Conservation (phyloP, 805 yeast genomes). For the Yarrowia sp. region DNA sequence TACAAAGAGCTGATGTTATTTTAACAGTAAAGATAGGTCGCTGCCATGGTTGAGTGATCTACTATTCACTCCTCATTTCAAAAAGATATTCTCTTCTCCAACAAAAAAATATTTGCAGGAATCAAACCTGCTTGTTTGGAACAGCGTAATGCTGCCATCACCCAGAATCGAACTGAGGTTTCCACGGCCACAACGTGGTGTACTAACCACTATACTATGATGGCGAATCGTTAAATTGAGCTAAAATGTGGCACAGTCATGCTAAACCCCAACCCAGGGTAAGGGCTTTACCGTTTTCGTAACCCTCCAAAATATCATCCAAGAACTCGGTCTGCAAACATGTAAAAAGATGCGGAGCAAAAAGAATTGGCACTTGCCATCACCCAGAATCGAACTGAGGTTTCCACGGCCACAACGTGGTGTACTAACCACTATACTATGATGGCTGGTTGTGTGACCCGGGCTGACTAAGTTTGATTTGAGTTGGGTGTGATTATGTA, state of each 20-base stretch:
- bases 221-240: conserved; percentile 44
- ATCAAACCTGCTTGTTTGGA: conserved; percentile 29
- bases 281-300: background rate
- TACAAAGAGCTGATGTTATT: too few species aligned
- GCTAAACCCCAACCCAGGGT: background rate
- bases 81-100: too few species aligned
- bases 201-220: conserved; percentile 55
- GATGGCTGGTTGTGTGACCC: conserved; percentile 31
- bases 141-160: conserved; percentile 48
- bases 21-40: too few species aligned
- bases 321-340: too few species aligned
- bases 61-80: too few species aligned
- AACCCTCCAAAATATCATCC: background rate
- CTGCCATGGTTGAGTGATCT: too few species aligned
- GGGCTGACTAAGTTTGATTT: conserved; percentile 3
- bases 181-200: conserved; percentile 54
- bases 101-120: conserved; percentile 7
- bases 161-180: conserved; percentile 55
- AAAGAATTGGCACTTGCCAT: conserved; percentile 54
- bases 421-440: conserved; percentile 67
- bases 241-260: background rate
- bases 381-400: conserved; percentile 72
- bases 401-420: conserved; percentile 67
- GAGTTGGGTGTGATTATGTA: background rate
- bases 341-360: background rate